phyloP scores from a whole-genome alignment of 2,329 filamentous ascomycete genomes.

The Ceratocystis huliohia region DNA sequence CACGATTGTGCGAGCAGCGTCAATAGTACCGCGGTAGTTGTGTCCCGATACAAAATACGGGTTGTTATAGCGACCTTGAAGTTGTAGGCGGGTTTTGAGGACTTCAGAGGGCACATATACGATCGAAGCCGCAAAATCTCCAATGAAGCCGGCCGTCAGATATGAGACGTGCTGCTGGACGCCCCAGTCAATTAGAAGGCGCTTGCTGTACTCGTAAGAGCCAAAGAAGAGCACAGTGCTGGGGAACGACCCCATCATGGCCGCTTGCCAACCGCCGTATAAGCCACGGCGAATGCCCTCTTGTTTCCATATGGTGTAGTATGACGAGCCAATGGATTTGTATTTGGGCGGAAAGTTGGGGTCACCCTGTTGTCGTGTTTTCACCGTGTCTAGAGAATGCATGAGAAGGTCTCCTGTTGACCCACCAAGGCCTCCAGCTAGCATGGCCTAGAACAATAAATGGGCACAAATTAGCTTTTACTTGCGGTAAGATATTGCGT shows the following conservation, averaged over 20 bases:
- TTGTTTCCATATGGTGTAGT: slow-evolving; percentile 83
- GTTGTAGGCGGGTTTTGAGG: slow-evolving; percentile 87
- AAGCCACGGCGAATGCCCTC: slow-evolving; percentile 77
- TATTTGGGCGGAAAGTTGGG: slow-evolving; percentile 89
- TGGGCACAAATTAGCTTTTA: no score
- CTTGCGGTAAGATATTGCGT: no score
- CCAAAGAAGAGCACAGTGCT: slow-evolving; percentile 94
- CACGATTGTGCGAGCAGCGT: slow-evolving; percentile 77
- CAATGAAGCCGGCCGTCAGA: slow-evolving; percentile 76
- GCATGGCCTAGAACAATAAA: slow-evolving; percentile 56
- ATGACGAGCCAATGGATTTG: slow-evolving; percentile 76
- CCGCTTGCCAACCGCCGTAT: slow-evolving; percentile 87
- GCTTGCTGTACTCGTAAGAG: slow-evolving; percentile 89
- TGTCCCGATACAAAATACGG: slow-evolving; percentile 88
- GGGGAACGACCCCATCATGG: slow-evolving; percentile 81
- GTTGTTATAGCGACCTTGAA: slow-evolving; percentile 92
- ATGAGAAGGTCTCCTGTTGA: slow-evolving; percentile 93
- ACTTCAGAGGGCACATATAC: slow-evolving; percentile 97
- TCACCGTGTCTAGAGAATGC: slow-evolving; percentile 97
- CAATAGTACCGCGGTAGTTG: slow-evolving; percentile 77
- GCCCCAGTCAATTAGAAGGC: slow-evolving; percentile 72
- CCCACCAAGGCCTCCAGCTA: slow-evolving; percentile 85
- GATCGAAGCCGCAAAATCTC: slow-evolving; percentile 80
- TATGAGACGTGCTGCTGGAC: slow-evolving; percentile 75
- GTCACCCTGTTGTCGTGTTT: slow-evolving; percentile 94